Evolutionary conservation across 352 stramenopile genomes (phyloP).

Genomic region (Peronospora destructor): DNA sequence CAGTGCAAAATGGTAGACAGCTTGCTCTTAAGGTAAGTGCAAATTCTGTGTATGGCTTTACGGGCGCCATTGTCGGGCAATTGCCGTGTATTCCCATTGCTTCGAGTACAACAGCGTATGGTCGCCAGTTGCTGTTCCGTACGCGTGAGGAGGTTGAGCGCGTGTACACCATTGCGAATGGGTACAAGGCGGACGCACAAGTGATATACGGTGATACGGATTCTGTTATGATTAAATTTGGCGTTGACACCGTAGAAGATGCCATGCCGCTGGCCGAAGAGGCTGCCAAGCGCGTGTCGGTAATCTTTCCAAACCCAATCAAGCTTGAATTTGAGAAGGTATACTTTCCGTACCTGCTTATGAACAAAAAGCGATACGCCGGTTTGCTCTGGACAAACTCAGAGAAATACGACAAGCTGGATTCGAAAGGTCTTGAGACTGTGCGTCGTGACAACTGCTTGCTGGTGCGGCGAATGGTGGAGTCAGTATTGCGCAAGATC

Average conservation of each 20-base stretch:
- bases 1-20: slow-evolving; percentile 98
- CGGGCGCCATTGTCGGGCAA: slow-evolving; percentile 95
- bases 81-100: slow-evolving; percentile 98
- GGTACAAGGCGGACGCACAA: slow-evolving; percentile 92
- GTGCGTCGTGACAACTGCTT: slow-evolving; percentile 99
- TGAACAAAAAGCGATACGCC: slow-evolving; percentile 99
- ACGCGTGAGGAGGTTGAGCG: slow-evolving; percentile 96
- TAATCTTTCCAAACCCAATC: slow-evolving; percentile 96
- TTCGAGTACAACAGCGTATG: slow-evolving; percentile 97
- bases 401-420: slow-evolving; percentile 99
- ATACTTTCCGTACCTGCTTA: slow-evolving; percentile 99
- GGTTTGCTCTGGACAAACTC: slow-evolving; percentile 76
- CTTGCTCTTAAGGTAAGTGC: slow-evolving; percentile 94
- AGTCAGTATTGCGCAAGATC: slow-evolving; percentile 97
- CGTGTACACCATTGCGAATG: slow-evolving; percentile 91
- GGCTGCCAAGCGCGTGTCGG: slow-evolving; percentile 91
- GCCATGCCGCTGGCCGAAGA: slow-evolving; percentile 97
- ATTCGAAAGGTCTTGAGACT: slow-evolving; percentile 97
- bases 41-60: slow-evolving; percentile 99
- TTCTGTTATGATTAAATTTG: slow-evolving; percentile 99
- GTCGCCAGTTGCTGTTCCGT: slow-evolving; percentile 94
- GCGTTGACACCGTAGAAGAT: slow-evolving; percentile 91
- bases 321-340: slow-evolving; percentile 99
- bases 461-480: slow-evolving; percentile 95
- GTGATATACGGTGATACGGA: slow-evolving; percentile 99